Evolutionary conservation across 2,329 filamentous ascomycete species (phyloP), one percentile per base, ranked within the genome.

Genomic region (Bipolaris sorokiniana): DNA sequence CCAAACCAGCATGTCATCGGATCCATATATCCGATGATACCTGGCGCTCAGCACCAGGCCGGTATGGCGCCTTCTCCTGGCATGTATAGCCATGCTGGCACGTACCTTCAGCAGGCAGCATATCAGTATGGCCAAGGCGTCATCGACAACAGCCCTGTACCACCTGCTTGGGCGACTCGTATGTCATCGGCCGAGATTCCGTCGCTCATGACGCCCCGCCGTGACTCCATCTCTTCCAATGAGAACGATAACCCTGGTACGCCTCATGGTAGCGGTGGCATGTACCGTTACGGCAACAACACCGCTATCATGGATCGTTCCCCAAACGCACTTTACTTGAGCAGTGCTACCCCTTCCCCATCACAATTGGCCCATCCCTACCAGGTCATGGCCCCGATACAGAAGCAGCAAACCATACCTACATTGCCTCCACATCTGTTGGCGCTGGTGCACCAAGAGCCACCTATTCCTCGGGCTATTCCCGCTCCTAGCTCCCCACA

Each of bases 401-500:
- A 64, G 60, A 78, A 78, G 69, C 68, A 72, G 52, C 72, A 75
- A 45, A 48, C 54, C 20, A 74, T 77, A 62, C 68, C 70, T 51
- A 76, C 78, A 18, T 73, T 82, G 51, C 76, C 80, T 22, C 77
- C 79, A 15, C 75, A 78, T 42, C 72, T 83, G 55, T 77, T 81
- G 70, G 71, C 78, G 41, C 69, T 82, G 40, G 67, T 83, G 40
- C 65, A 88, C 69, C 86, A 90, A 71, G 88, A 92, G n/a, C 95
- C 95, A 16, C 78, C 87, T 0, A 90, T 99, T 61, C 95, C 95
- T 18, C 85, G 86, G 62, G 94, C 95, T 48, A 93, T 99, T 44
- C 94, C 94, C 15, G 94, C 95, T 55, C 91, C 92, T 26, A 89
- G 88, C 22, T 93, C 94, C 55, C 90, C 90, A 69, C 87, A 91